Evolutionary conservation across 805 yeast species (phyloP), one percentile per base, ranked within the genome.

Genomic region (Saccharomycopsis selenospora): DNA sequence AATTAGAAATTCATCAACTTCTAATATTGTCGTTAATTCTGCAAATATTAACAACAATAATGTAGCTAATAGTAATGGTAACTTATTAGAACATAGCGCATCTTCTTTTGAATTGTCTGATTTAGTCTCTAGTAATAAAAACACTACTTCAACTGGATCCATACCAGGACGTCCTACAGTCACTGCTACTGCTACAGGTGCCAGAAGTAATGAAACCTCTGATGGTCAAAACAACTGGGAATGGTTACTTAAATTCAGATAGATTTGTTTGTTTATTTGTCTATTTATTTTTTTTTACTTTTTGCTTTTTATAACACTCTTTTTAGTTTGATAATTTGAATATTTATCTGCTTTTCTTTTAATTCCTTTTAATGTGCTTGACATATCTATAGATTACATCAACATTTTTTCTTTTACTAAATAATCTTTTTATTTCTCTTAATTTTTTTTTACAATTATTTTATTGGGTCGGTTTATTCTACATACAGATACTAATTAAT

Each of bases 151-250:
- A 14, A 14, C 18, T 17, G n/a, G n/a, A n/a, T n/a, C n/a, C n/a
- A n/a, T n/a, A n/a, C n/a, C n/a, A n/a, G n/a, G n/a, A n/a, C 8
- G n/a, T 33, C 10, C 38, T 33, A 14, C 20, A 5, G 18, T 5
- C 10, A 20, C 20, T 14, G 17, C 4, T 33, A 20, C 18, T 7
- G 18, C 5, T 7, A 6, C 38, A 6, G 18, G 18, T 33, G 4
- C 38, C 18, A 20, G 38, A 6, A 20, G 8, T 4, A 14, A 14
- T 33, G 41, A 29, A 4, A 17, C 11, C 14, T 28, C 26, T 43
- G 52, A 51, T 29, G 30, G 36, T 11, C 52, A 48, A 17, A 49
- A 51, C 26, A 48, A 49, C 33, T 51, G 54, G 54, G 51, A 51
- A 25, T 51, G 54, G 54, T 29, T 51, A n/a, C 24, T 47, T 20